Conservation (phyloP, 805 yeast genomes). For the Ogataea saltuana region DNA sequence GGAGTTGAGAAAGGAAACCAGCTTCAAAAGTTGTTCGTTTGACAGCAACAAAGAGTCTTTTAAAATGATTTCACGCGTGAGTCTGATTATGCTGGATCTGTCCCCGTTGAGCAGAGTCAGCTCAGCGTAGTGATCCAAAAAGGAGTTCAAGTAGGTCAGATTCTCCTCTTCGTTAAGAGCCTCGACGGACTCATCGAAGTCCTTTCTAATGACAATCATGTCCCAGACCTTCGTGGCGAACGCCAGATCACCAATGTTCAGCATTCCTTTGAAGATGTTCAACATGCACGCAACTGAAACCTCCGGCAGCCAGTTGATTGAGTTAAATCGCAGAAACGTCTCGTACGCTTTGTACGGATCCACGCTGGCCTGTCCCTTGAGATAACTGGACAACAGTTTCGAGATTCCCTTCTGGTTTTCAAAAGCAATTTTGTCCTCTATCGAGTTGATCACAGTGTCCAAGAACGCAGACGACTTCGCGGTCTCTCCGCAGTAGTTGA, state of each 20-base stretch:
- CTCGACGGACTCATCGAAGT: slow-evolving; percentile 30
- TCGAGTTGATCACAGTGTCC: slow-evolving; percentile 47
- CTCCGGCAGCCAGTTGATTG: slow-evolving; percentile 37
- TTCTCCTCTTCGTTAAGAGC: slow-evolving; percentile 17
- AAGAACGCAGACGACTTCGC: slow-evolving; percentile 55
- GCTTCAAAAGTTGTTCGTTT: slow-evolving; percentile 24
- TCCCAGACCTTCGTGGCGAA: slow-evolving; percentile 35
- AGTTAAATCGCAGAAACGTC: slow-evolving; percentile 30
- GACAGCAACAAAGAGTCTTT: slow-evolving; percentile 31
- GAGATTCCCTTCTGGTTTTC: slow-evolving; percentile 18
- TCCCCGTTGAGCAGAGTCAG: slow-evolving; percentile 23
- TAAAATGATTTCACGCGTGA: slow-evolving; percentile 32
- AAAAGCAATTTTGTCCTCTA: slow-evolving; percentile 14
- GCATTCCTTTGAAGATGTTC: slow-evolving; percentile 26
- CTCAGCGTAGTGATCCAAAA: slow-evolving; percentile 27
- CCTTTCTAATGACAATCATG: slow-evolving; percentile 33
- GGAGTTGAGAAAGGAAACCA: slow-evolving; percentile 29
- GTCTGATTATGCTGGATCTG: slow-evolving; percentile 29
- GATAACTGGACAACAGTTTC: slow-evolving; percentile 28
- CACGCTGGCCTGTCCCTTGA: slow-evolving; percentile 30
- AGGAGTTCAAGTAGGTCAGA: slow-evolving; percentile 19
- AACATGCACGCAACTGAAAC: slow-evolving; percentile 31
- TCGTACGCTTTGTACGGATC: slow-evolving; percentile 30
- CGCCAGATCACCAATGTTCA: slow-evolving; percentile 24
- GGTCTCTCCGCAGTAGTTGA: slow-evolving; percentile 51